Evolutionary conservation across 768 basidiomycete genomes (phyloP), one percentile per base, ranked within the genome.

Genomic region (Suillus cothurnatus): DNA sequence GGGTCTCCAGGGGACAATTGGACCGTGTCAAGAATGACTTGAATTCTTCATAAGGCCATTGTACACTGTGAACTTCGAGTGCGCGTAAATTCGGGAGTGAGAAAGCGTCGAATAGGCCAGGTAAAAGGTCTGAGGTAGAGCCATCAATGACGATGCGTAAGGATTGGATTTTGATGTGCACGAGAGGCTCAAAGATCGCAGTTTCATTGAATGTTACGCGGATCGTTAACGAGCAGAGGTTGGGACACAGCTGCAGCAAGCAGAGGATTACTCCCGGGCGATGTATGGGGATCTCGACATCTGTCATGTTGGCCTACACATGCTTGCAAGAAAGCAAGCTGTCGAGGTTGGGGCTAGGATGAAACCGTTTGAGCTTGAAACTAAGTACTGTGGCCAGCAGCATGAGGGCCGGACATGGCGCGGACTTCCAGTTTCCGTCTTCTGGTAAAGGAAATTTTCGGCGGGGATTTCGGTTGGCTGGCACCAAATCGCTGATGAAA

Each of bases 401-500:
- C 21, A 47, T 47, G 6, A n/a, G 45, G 11, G n/a, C n/a, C 12
- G n/a, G n/a, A n/a, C 12, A 8, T 17, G 66, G 60, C 32, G 71
- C 67, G 21, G 73, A 73, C 60, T 77, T 76, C n/a, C 5, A 14
- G n/a, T 23, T 47, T 47, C 5, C n/a, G 5, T n/a, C n/a, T 47
- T n/a, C 45, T 11, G 74, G 70, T 77, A 26, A 26, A 26, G n/a
- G 23, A 49, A 49, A 28, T 86, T 81, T 71, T 85, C 80, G 31
- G 79, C 76, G 32, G 79, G 77, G 6, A 86, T 69, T 69, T 86
- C 85, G 1, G 79, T 59, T 6, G 85, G 85, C 6, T 86, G 72
- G 8, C 69, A 66, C 60, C 75, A 70, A 64, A 85, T 80, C 43
- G 68, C 65, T 7, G 72, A 73, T 28, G 71, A 38, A 2, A 73